A percentile compares a stretch with the other conserved stretches of the same genome.
Conservation (phyloP, 2,329 filamentous ascomycete species). For the Didymella arachidicola region DNA sequence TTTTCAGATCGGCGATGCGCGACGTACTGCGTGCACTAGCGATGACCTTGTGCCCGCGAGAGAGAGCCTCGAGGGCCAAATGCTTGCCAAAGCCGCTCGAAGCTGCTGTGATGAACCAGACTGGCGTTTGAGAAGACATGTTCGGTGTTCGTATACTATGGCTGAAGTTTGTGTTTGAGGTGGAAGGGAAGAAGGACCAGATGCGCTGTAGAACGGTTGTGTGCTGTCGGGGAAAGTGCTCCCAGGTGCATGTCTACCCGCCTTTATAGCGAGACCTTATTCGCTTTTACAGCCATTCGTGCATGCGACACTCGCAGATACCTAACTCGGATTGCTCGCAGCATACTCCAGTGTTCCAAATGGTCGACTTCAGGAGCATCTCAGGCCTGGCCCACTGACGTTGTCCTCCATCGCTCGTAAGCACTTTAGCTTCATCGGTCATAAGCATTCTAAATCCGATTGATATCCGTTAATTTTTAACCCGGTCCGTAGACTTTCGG, state of each 20-base stretch:
- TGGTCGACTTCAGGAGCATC: no score
- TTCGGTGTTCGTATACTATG: background rate
- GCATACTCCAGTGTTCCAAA: background rate
- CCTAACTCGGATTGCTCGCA: background rate
- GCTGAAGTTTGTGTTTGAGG: background rate
- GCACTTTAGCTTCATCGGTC: background rate
- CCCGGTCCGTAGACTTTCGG: conserved; percentile 7
- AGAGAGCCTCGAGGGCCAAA: conserved; percentile 55
- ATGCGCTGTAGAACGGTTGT: background rate
- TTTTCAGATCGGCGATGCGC: conserved; percentile 47
- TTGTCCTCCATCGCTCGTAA: background rate
- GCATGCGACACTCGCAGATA: background rate
- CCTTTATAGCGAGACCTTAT: conserved; percentile 5
- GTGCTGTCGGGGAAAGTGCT: background rate
- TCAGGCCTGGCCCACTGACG: background rate
- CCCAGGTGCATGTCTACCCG: background rate
- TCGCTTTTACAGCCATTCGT: background rate
- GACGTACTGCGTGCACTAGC: conserved; percentile 55
- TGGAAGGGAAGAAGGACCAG: background rate
- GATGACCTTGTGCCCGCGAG: conserved; percentile 58
- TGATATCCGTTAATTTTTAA: background rate
- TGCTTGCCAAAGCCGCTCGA: conserved; percentile 58
- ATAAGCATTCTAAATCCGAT: background rate
- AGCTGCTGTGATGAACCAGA: conserved; percentile 62
- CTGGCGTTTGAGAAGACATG: conserved; percentile 34